phyloP scores from a whole-genome alignment of 169 alveolate species.

The Plasmodium cynomolgi region DNA sequence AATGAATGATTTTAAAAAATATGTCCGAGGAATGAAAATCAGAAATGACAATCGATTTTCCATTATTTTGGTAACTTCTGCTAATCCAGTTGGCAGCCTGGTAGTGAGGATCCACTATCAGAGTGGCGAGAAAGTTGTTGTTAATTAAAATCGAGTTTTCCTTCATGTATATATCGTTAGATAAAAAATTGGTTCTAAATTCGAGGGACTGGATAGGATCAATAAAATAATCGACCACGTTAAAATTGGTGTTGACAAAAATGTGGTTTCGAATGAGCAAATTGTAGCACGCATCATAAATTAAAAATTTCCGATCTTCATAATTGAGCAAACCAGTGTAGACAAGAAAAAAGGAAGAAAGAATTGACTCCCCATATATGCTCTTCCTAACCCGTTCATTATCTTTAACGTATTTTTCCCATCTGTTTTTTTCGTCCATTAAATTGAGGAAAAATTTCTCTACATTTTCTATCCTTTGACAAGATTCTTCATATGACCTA shows the following conservation, averaged over 20 bases:
- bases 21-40: slow-evolving; percentile 36
- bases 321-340: slow-evolving; percentile 74
- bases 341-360: slow-evolving; percentile 66
- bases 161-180: slow-evolving; percentile 70
- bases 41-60: slow-evolving; percentile 3
- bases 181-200: slow-evolving; percentile 35
- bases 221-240: slow-evolving; percentile 75
- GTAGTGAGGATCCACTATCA: slow-evolving; percentile 69
- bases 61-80: slow-evolving; percentile 33
- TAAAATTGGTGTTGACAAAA: slow-evolving; percentile 51
- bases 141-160: slow-evolving; percentile 65
- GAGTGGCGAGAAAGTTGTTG: slow-evolving; percentile 59
- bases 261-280: slow-evolving; percentile 44
- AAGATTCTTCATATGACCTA: slow-evolving; percentile 70
- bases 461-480: slow-evolving; percentile 67
- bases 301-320: slow-evolving; percentile 68
- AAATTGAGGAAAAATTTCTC: slow-evolving; percentile 65
- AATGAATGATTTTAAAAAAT: slow-evolving; percentile 62
- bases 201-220: slow-evolving; percentile 69
- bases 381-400: slow-evolving; percentile 70
- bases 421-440: slow-evolving; percentile 68
- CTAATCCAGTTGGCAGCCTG: slow-evolving; percentile 68
- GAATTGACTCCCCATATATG: slow-evolving; percentile 68
- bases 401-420: slow-evolving; percentile 76
- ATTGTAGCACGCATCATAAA: slow-evolving; percentile 41